A percentile compares a stretch with the other conserved stretches of the same genome.
These are phyloP conservation scores for Marasmius sp. DNA, from an alignment of 1,284 basidiomycete genomes.

Conservation along the genomic window DNA sequence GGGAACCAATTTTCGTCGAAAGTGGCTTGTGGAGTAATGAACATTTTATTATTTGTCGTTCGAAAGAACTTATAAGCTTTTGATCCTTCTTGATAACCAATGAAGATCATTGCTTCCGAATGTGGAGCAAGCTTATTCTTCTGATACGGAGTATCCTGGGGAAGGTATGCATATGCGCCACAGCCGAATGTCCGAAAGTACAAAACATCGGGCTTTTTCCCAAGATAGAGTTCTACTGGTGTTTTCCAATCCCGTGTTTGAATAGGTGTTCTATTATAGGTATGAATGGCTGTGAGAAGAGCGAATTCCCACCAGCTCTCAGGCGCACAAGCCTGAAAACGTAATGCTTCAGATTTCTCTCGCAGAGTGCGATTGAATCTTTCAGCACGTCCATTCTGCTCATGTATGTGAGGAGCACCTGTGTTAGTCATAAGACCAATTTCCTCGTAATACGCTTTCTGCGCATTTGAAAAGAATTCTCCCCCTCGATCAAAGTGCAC, in stretches of 20 bases:
- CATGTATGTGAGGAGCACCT: slow-evolving; percentile 4
- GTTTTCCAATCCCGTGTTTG: neutral
- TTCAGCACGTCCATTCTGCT: slow-evolving; percentile 15
- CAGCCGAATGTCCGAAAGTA: neutral
- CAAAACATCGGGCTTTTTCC: neutral
- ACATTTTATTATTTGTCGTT: too few relatives aligned
- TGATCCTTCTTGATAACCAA: neutral
- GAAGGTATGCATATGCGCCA: neutral
- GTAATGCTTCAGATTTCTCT: slow-evolving; percentile 21
- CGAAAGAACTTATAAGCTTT: too few relatives aligned
- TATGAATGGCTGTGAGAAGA: slow-evolving; percentile 17
- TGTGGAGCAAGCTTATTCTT: neutral
- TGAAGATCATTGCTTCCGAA: neutral
- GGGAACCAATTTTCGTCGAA: too few relatives aligned
- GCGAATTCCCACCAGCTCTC: slow-evolving; percentile 26
- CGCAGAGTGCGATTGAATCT: slow-evolving; percentile 3
- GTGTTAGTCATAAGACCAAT: slow-evolving; percentile 6
- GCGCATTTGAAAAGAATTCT: slow-evolving; percentile 8
- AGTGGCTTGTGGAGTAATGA: too few relatives aligned
- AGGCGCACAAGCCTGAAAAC: slow-evolving; percentile 20
- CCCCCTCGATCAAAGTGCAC: slow-evolving; percentile 10
- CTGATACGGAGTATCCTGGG: neutral
- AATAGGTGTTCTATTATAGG: slow-evolving; percentile 24
- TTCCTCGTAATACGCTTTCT: neutral
- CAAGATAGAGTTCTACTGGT: neutral